These are phyloP conservation scores for Fragilaria crotonensis DNA, from an alignment of 108 stramenopile species.

Conservation along the genomic window DNA sequence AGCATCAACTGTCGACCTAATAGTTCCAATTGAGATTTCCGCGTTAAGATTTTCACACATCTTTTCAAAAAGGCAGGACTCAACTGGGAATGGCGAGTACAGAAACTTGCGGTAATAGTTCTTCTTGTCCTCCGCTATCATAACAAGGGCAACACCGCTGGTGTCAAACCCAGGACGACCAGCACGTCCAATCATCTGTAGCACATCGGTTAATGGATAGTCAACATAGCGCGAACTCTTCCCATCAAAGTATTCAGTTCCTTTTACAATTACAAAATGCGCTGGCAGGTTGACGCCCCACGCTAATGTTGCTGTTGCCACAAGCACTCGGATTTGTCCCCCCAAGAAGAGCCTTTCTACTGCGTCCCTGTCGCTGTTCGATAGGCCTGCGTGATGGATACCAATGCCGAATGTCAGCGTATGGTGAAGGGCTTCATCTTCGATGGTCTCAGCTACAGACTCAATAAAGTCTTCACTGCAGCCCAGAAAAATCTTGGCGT, in stretches of 20 bases:
- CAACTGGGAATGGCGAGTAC: conserved; percentile 99
- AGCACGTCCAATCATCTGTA: conserved; percentile 99
- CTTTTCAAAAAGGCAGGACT: conserved; percentile 75
- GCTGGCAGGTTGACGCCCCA: conserved; percentile 97
- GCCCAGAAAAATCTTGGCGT: conserved; percentile 68
- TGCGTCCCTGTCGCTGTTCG: conserved; percentile 51
- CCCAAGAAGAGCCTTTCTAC: conserved; percentile 90
- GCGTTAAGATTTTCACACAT: conserved; percentile 95
- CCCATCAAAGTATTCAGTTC: conserved; percentile 98
- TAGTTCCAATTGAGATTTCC: conserved; percentile 87
- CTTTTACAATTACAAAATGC: conserved; percentile 92
- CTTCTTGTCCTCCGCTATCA: conserved; percentile 95
- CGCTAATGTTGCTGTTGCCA: conserved; percentile 63
- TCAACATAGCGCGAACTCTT: conserved; percentile 91
- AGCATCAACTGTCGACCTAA: conserved; percentile 65
- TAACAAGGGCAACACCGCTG: conserved; percentile 86
- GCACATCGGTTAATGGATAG: conserved; percentile 97
- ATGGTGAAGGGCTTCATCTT: conserved; percentile 89
- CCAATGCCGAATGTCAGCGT: conserved; percentile 96
- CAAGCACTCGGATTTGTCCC: conserved; percentile 92
- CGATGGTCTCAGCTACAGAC: conserved; percentile 44
- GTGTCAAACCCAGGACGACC: conserved; percentile 97
- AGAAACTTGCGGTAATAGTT: conserved; percentile 96
- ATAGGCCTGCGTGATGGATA: conserved; percentile 95
- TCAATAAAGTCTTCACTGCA: conserved; percentile 71